Percentiles rank a stretch among this genome's conserved stretches.
Evolutionary conservation across 192 early-diverging fungal genomes (phyloP).

Genomic region (Allomyces javanicus): DNA sequence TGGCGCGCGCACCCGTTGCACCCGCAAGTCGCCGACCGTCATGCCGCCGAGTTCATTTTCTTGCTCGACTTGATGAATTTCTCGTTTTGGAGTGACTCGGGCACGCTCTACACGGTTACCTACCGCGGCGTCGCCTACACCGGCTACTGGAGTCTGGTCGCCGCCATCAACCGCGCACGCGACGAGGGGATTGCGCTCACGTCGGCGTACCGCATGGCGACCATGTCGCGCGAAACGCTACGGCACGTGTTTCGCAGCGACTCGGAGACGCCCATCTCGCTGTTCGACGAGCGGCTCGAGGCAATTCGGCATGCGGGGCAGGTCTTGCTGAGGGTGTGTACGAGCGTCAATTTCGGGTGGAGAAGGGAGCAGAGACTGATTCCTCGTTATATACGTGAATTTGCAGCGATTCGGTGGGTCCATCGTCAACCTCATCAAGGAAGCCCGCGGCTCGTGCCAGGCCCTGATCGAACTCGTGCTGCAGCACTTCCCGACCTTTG

Average conservation of each 20-base stretch:
- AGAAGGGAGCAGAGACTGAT: background rate
- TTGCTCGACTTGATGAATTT: constrained; percentile 66
- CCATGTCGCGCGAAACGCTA: constrained; percentile 18
- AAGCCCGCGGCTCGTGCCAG: constrained; percentile 29
- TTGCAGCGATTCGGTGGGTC: constrained; percentile 32
- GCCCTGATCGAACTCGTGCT: constrained; percentile 33
- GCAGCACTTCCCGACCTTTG: constrained; percentile 39
- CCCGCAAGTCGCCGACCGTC: constrained; percentile 31
- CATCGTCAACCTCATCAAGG: constrained; percentile 34
- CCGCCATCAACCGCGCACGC: constrained; percentile 38
- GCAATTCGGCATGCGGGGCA: constrained; percentile 47
- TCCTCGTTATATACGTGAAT: background rate
- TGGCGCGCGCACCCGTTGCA: constrained; percentile 43
- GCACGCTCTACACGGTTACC: constrained; percentile 32
- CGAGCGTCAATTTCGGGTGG: background rate
- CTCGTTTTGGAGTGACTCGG: constrained; percentile 58
- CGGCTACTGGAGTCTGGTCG: constrained; percentile 71
- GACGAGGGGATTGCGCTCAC: constrained; percentile 38
- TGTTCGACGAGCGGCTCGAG: constrained; percentile 34
- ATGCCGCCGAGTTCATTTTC: constrained; percentile 56
- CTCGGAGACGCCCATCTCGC: constrained; percentile 33
- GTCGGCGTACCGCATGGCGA: constrained; percentile 27
- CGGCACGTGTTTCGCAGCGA: constrained; percentile 41
- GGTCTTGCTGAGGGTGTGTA: constrained; percentile 29
- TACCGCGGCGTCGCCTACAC: constrained; percentile 34